phyloP scores from a whole-genome alignment of 495 filamentous ascomycete species.

The Evernia prunastri region DNA sequence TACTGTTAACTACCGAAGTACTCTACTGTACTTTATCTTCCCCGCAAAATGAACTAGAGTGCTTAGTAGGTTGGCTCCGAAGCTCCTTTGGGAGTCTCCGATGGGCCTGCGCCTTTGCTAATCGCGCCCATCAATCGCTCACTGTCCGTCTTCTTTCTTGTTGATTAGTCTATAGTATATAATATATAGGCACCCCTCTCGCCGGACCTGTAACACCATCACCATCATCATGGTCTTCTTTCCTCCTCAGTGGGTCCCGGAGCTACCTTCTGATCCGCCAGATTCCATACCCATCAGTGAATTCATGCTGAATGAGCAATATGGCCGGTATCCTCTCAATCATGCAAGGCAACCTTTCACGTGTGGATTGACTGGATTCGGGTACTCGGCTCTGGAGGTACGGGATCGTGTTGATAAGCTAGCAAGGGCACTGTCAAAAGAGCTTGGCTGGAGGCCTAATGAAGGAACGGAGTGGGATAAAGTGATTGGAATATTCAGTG shows the following conservation, averaged over 20 bases:
- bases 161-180: background rate
- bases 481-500: slow-evolving; percentile 64
- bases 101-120: background rate
- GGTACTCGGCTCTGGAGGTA: slow-evolving; percentile 60
- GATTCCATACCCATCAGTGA: slow-evolving; percentile 71
- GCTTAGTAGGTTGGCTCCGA: background rate
- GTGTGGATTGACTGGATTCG: slow-evolving; percentile 69
- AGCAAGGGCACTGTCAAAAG: slow-evolving; percentile 63
- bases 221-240: slow-evolving; percentile 68
- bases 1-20: no score
- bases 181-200: background rate
- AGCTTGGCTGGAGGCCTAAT: slow-evolving; percentile 69
- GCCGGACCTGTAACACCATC: background rate
- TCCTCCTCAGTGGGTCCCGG: slow-evolving; percentile 60
- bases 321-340: slow-evolving; percentile 59
- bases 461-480: slow-evolving; percentile 81
- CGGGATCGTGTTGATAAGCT: slow-evolving; percentile 61
- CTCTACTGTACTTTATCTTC: no score
- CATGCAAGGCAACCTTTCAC: slow-evolving; percentile 70
- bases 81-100: background rate
- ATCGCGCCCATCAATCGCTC: background rate
- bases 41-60: background rate
- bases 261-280: slow-evolving; percentile 61
- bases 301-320: slow-evolving; percentile 70
- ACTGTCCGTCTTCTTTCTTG: background rate